Evolutionary conservation across 2,329 filamentous ascomycete species (phyloP).

Genomic region (Cryphonectria japonica): DNA sequence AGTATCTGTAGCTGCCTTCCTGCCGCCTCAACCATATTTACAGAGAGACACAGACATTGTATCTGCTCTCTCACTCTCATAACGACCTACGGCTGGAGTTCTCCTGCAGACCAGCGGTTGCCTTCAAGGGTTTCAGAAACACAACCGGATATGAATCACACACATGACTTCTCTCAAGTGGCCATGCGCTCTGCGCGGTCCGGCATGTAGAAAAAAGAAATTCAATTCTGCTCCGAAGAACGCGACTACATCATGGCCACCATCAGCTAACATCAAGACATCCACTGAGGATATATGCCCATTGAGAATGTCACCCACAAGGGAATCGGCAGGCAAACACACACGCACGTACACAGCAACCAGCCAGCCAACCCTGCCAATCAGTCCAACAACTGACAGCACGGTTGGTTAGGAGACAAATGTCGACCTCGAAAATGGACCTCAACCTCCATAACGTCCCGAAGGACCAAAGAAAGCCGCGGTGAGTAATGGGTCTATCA

Average conservation of each 20-base stretch:
- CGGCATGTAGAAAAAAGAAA: neutral
- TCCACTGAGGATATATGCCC: neutral
- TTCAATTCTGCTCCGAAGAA: neutral
- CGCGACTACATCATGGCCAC: neutral
- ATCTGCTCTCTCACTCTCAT: neutral
- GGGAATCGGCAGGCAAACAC: too few species aligned
- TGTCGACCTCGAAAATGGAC: slow-evolving; percentile 75
- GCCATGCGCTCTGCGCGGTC: neutral
- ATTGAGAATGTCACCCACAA: neutral
- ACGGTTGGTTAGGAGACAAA: slow-evolving; percentile 30
- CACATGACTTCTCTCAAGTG: neutral
- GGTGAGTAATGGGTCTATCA: slow-evolving; percentile 67
- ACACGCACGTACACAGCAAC: too few species aligned
- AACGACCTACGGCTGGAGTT: neutral
- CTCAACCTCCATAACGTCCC: slow-evolving; percentile 61
- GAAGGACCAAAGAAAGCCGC: slow-evolving; percentile 54
- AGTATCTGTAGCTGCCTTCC: neutral
- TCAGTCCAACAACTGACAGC: neutral
- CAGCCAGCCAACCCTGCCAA: neutral
- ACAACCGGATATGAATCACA: neutral
- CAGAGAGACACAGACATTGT: neutral
- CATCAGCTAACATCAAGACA: neutral
- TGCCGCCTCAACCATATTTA: too few species aligned
- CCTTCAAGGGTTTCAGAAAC: neutral
- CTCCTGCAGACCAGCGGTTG: neutral